Conservation (phyloP, 768 basidiomycete genomes). For the Hebeloma cylindrosporum region DNA sequence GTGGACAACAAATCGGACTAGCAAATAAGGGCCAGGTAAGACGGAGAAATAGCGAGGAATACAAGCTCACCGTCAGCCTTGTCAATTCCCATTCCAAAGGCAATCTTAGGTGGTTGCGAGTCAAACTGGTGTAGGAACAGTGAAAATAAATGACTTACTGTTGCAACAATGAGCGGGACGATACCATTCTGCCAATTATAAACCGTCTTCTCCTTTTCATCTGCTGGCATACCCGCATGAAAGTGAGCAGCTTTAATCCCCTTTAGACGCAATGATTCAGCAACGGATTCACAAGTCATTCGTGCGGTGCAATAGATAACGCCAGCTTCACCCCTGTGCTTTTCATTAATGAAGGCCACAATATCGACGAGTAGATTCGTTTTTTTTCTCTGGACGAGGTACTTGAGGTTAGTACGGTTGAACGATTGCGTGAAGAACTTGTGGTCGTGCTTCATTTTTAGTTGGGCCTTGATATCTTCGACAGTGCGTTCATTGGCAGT, state of each 20-base stretch:
- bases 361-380: slow-evolving; percentile 59
- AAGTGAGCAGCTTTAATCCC: slow-evolving; percentile 73
- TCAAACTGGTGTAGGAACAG: background rate
- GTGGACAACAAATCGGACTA: slow-evolving; percentile 93
- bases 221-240: slow-evolving; percentile 73
- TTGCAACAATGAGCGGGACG: slow-evolving; percentile 88
- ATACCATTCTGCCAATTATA: slow-evolving; percentile 71
- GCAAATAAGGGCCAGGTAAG: slow-evolving; percentile 5
- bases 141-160: slow-evolving; percentile 46
- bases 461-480: slow-evolving; percentile 72
- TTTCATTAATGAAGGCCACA: slow-evolving; percentile 59
- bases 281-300: slow-evolving; percentile 77
- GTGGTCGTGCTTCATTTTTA: slow-evolving; percentile 55
- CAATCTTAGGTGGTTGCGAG: slow-evolving; percentile 52
- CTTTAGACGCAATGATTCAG: slow-evolving; percentile 59
- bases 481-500: slow-evolving; percentile 83
- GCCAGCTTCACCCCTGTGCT: slow-evolving; percentile 63
- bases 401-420: slow-evolving; percentile 90
- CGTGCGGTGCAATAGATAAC: slow-evolving; percentile 84
- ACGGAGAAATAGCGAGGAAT: background rate
- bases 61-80: slow-evolving; percentile 63
- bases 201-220: slow-evolving; percentile 64
- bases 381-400: slow-evolving; percentile 52
- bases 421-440: slow-evolving; percentile 78
- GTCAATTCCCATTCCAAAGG: slow-evolving; percentile 98